Evolutionary conservation across 2,329 filamentous ascomycete species (phyloP), one percentile per base, ranked within the genome.

Genomic region (Colletotrichum tropicale): DNA sequence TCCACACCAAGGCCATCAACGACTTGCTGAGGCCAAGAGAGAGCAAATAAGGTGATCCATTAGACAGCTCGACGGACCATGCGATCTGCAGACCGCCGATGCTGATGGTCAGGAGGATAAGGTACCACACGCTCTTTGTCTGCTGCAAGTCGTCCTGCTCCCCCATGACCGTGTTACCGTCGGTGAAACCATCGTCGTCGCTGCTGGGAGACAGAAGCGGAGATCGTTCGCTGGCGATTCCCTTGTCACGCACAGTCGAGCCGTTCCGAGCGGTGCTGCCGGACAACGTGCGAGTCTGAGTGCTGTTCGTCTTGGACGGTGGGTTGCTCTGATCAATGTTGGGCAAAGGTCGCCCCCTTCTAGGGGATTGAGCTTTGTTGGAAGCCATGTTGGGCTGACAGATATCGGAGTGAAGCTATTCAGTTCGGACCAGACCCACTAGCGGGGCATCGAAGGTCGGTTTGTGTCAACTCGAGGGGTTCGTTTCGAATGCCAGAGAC

Each of bases 51-150:
- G 95, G 94, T 69, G 96, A 98, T 80, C 96, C 96, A 87, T 98
- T 96, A 70, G 96, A 98, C 56, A 98, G 89, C 84, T 98, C 96
- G 56, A 98, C 96, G 2, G 96, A 96, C 96, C 96, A 98, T 32
- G 96, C 96, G 79, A 98, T 94, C 86, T 98, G 96, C 77, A 98
- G 88, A 28, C 95, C 96, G 76, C 95, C 95, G 79, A 98, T 94
- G 82, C 94, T 93, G 77, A 98, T 88, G 8, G 96, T 98, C 84
- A 98, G 87, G 77, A 98, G 87, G 79, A 98, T 91, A 80, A 98
- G 88, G 84, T 98, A 98, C 92, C 93, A 95, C 61, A 93, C 87
- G 84, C 94, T 96, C 88, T 96, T 98, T 28, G 94, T 93, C 76
- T 91, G 88, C 80, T 95, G 90, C 70, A 78, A 65, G 28, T 78